Evolutionary conservation across 805 yeast species (phyloP).

Genomic region (Spathaspora arborariae): DNA sequence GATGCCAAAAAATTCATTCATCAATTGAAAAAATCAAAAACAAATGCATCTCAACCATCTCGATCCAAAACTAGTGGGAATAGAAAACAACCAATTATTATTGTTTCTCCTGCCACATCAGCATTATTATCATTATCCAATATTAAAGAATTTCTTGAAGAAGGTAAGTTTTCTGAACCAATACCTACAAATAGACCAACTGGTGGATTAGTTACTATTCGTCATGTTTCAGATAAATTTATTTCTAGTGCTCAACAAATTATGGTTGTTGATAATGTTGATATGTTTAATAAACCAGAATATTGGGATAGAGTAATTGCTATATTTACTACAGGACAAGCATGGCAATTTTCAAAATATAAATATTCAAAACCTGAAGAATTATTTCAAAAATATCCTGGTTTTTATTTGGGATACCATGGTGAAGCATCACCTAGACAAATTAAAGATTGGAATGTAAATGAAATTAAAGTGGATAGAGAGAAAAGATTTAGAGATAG

Average conservation of each 20-base stretch:
- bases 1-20: conserved; percentile 60
- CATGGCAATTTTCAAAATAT: conserved; percentile 93
- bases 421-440: conserved; percentile 78
- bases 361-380: conserved; percentile 76
- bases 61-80: conserved; percentile 4
- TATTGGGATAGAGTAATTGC: conserved; percentile 98
- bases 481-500: conserved; percentile 82
- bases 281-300: conserved; percentile 80
- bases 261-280: conserved; percentile 84
- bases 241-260: conserved; percentile 53
- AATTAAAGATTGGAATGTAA: conserved; percentile 86
- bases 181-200: conserved; percentile 30
- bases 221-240: conserved; percentile 53
- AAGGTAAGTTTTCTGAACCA: conserved; percentile 64
- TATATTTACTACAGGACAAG: conserved; percentile 93
- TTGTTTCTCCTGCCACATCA: conserved; percentile 44
- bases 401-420: conserved; percentile 70
- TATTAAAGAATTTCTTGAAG: conserved; percentile 52
- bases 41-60: conserved; percentile 9
- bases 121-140: conserved; percentile 37
- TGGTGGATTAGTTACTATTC: conserved; percentile 44
- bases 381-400: conserved; percentile 79
- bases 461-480: conserved; percentile 72
- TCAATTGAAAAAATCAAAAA: conserved; percentile 38
- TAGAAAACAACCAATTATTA: conserved; percentile 40